Evolutionary conservation across 768 basidiomycete genomes (phyloP), one percentile per base, ranked within the genome.

Genomic region (Lactarius evosmus): DNA sequence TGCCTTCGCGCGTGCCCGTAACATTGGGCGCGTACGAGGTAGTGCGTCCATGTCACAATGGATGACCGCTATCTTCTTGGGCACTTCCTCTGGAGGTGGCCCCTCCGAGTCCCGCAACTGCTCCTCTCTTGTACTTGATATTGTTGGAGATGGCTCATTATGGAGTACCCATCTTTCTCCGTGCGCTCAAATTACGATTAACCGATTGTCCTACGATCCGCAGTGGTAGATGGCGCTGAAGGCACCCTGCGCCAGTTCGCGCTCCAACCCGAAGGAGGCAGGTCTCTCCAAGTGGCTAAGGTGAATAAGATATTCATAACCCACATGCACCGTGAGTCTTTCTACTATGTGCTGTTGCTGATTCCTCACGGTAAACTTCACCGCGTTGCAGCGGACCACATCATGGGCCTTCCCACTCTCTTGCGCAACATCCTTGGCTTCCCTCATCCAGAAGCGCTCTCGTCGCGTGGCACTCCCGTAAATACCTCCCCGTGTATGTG

Each of bases 181-280:
- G 53, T n/a, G 30, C 34, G 27, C 59, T 32, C 46, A 49, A 29
- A 50, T 49, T 40, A 33, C 5, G 36, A 7, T 41, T 7, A 3
- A 58, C 36, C 36, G n/a, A 33, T 46, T 60, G 38, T 33, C 55
- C 53, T 33, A 16, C 36, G 32, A 11, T 4, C 2, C 49, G 30
- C 69, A 90, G 89, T 93, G 87, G 80, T 93, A 25, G 90, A 93
- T 72, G 91, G 90, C 74, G 91, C 88, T 16, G 89, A 92, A 74
- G 91, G 91, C 38, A 91, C 90, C 14, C 75, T 82, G 16, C 79
- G 87, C 30, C 90, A 93, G 71, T 86, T 92, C 66, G 74, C 77
- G 19, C 74, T 76, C 5, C 85, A 88, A 62, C 83, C 85, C n/a
- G 34, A 63, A 69, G 69, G 66, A 66, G 32, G 52, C 46, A 60